Evolutionary conservation across 202 grass and related monocot genomes (phyloP), one percentile per base, ranked within the genome.

Genomic region (Carex arenaria): DNA sequence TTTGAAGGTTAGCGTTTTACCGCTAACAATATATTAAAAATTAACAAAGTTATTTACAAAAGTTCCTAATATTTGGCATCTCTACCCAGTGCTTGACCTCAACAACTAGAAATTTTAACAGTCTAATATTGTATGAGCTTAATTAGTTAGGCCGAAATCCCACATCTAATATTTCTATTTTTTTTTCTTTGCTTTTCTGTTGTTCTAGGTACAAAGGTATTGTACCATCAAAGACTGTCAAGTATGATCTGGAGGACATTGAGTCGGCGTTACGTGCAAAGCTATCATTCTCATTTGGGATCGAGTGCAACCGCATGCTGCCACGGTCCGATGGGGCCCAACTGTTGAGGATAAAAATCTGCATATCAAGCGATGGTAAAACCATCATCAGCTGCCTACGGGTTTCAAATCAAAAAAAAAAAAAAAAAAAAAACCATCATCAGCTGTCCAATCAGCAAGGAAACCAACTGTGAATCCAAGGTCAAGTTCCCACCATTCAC

Each of bases 201-300:
- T 63, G 30, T 61, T 14, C 18, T 54, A 57, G 1, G 26, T 26
- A 26, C 49, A 36, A 53, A 86, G 86, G 52, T 59, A 84, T 84
- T 19, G 62, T 64, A 51, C 86, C 72, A 51, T 80, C 81, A 9
- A 15, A 83, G 9, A 64, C 47, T 0, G 34, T 20, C 23, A 17
- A 2, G 15, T 88, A 88, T 57, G 60, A 80, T 20, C 52, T 84
- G 9, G 72, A 80, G 2, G 81, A 88, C 62, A 88, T 88, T 20
- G 52, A 84, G 73, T 23, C 38, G 0, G 61, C 62, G 3, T 22
- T 88, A 45, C 18, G 30, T 11, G 10, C 34, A 32, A 80, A 80
- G 4, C 38, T 79, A 22, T 40, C 72, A 43, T 64, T 72, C 64
- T 88, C 86, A 2, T 63, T 78, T 1, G 73, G 72, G 64, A 43